Base-by-base conservation (phyloP, 108 stramenopile genomes). In the Thalassiosira profunda region DNA sequence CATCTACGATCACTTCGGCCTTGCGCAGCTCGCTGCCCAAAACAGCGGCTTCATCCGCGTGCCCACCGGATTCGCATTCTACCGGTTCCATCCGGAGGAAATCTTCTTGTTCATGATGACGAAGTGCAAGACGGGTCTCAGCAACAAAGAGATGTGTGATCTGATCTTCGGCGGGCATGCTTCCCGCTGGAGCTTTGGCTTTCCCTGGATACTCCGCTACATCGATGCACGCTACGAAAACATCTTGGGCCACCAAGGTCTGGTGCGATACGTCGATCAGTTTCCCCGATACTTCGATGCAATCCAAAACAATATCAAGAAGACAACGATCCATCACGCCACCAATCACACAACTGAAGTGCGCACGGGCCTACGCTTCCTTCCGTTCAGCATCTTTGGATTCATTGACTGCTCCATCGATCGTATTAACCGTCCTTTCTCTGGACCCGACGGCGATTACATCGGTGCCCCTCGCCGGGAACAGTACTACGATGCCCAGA, bases 351-450 rank as follows among this genome's bases (percentile, higher is more conserved):
- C 21, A 3, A 3, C 6, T 1, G 24, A 67, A 3, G 52, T 38
- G 4, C 23, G 2, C 2, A 9, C 0, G 17, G 65, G 65, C 24
- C 41, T 67, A 12, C n/a, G 14, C 3, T 56, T 55, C 35, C 40
- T 41, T 12, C 65, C 65, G 0, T 56, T 54, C 15, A 4, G 3
- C 23, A 34, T 67, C 29, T 55, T 67, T 43, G 65, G 65, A 9
- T 67, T 67, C 33, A 24, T 67, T 25, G 65, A 67, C 28, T 55
- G 56, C 56, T 38, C 52, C 35, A 33, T 57, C 26, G 34, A 57
- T 57, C 21, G 15, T 12, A 57, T 57, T 38, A 38, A 38, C n/a
- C 9, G 37, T 37, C 35, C 55, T 23, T 35, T 40, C 34, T 57
- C 55, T n/a, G 55, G 55, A 10, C 55, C 55, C 10, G 55, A 21